Conservation (phyloP, 2,329 filamentous ascomycete genomes). For the Diaporthe aspalathi region DNA sequence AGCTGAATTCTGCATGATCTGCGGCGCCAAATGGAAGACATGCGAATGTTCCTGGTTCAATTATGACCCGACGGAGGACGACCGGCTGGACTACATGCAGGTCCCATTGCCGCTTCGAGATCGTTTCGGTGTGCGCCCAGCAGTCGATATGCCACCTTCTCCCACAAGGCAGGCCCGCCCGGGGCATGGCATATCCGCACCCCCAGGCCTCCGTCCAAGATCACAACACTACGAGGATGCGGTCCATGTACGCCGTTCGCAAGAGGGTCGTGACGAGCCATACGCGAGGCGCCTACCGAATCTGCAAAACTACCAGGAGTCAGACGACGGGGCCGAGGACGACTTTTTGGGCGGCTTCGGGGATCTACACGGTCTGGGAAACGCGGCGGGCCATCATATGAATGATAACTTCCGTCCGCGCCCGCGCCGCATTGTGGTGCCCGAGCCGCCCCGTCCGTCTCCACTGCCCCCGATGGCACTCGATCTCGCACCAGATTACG, state of each 20-base stretch:
- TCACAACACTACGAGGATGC: constrained; percentile 60
- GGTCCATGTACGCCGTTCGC: constrained; percentile 56
- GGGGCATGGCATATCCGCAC: constrained; percentile 41
- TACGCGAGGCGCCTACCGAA: constrained; percentile 51
- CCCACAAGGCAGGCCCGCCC: constrained; percentile 48
- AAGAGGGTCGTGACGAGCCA: constrained; percentile 60
- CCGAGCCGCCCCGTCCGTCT: constrained; percentile 48
- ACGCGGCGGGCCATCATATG: constrained; percentile 68
- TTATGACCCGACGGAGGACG: constrained; percentile 65
- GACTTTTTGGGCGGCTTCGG: constrained; percentile 52
- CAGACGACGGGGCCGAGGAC: constrained; percentile 51
- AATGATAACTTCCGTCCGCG: constrained; percentile 67
- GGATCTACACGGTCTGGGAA: constrained; percentile 59
- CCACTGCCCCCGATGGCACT: constrained; percentile 23
- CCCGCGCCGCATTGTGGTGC: constrained; percentile 51
- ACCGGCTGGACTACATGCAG: constrained; percentile 65
- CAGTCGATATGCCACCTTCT: constrained; percentile 42
- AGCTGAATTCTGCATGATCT: constrained; percentile 89
- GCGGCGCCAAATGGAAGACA: constrained; percentile 82
- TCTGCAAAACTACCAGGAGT: constrained; percentile 51
- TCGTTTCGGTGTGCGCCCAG: constrained; percentile 34
- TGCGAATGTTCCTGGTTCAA: constrained; percentile 88
- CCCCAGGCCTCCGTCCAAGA: constrained; percentile 44
- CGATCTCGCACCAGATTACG: constrained; percentile 46
- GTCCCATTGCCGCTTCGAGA: constrained; percentile 52